A percentile compares a stretch with the other conserved stretches of the same genome.
phyloP scores from a whole-genome alignment of 164 flowering plant genomes.

The Dillenia suffruticosa region DNA sequence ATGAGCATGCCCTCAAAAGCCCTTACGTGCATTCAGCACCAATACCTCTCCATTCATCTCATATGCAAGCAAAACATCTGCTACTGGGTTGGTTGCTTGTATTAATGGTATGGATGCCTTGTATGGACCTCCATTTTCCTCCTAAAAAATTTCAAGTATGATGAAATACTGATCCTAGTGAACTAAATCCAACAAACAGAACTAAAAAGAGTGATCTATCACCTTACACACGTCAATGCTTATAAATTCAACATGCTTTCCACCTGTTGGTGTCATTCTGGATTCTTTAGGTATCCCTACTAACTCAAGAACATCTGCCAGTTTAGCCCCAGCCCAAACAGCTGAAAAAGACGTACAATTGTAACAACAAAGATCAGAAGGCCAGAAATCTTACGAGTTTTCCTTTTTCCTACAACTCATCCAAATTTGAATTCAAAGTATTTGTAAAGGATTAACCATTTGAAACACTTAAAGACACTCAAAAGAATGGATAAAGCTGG shows the following conservation, averaged over 20 bases:
- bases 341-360: slow-evolving; percentile 36
- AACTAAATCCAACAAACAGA: slow-evolving; percentile 5
- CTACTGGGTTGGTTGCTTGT: slow-evolving; percentile 88
- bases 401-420: no score
- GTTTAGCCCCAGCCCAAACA: slow-evolving; percentile 91
- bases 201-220: slow-evolving; percentile 1
- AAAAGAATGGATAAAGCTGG: no score
- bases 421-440: no score
- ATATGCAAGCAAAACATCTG: slow-evolving; percentile 93
- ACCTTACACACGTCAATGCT: slow-evolving; percentile 97
- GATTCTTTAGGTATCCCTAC: slow-evolving; percentile 68
- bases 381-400: no score
- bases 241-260: slow-evolving; percentile 93
- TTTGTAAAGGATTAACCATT: no score
- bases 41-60: slow-evolving; percentile 98
- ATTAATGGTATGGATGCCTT: slow-evolving; percentile 91
- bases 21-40: no score
- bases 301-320: slow-evolving; percentile 90
- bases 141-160: slow-evolving; percentile 34
- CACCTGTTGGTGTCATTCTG: slow-evolving; percentile 53
- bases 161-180: neutral
- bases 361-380: no score
- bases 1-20: no score
- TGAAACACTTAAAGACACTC: no score
- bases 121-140: slow-evolving; percentile 98